Conservation (phyloP, 2,329 filamentous ascomycete species). For the Xylogone sp. region DNA sequence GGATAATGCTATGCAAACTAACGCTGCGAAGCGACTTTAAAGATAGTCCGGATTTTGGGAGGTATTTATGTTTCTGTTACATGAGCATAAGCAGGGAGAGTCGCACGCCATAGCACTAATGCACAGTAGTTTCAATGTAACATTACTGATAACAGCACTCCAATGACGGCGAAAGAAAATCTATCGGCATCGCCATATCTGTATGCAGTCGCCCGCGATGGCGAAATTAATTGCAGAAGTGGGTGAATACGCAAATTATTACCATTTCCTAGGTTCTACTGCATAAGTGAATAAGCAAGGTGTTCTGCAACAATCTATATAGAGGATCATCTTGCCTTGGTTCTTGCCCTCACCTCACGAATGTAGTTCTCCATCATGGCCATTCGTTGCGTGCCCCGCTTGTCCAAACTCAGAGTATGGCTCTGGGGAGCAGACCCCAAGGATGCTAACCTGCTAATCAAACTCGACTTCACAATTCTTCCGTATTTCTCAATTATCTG, state of each 20-base stretch:
- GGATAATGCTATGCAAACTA: no score
- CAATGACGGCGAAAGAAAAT: background rate
- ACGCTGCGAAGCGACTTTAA: no score
- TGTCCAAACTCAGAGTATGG: conserved; percentile 2
- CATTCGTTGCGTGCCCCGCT: background rate
- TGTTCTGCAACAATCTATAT: no score
- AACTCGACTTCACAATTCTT: conserved; percentile 37
- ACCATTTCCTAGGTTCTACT: no score
- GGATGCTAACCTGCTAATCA: conserved; percentile 27
- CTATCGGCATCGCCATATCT: background rate
- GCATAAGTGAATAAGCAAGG: no score
- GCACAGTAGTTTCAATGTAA: background rate
- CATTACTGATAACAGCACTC: background rate
- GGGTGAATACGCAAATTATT: no score
- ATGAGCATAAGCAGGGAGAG: background rate
- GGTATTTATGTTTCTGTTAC: background rate
- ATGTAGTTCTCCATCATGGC: background rate
- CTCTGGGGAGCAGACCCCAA: conserved; percentile 8
- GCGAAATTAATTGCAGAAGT: no score
- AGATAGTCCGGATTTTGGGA: no score
- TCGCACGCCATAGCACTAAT: background rate
- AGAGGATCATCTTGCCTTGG: background rate
- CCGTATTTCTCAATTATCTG: conserved; percentile 43
- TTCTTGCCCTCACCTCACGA: background rate
- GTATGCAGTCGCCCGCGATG: no score